These are phyloP conservation scores for Aegilops longissima DNA, from an alignment of 176 grass and related monocot species.

Conservation along the genomic window DNA sequence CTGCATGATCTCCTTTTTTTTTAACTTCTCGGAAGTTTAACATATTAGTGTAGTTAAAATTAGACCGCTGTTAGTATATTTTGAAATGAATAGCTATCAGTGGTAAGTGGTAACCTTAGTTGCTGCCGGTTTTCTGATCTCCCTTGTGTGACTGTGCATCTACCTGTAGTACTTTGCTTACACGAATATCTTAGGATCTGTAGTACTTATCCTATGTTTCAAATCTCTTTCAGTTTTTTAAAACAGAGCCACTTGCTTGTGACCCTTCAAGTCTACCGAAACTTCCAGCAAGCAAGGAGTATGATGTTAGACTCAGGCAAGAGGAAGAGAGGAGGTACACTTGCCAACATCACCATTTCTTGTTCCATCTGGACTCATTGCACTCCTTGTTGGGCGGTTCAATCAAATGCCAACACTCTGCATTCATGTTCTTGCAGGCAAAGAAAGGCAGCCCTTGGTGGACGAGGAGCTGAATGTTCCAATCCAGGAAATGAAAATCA, in stretches of 20 bases:
- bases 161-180: constrained; percentile 13
- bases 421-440: constrained; percentile 48
- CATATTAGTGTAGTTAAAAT: neutral
- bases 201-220: constrained; percentile 24
- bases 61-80: constrained; percentile 12
- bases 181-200: neutral
- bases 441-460: constrained; percentile 41
- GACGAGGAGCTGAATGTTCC: constrained; percentile 57
- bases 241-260: constrained; percentile 58
- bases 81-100: neutral
- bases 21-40: neutral
- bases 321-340: constrained; percentile 64
- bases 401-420: constrained; percentile 16
- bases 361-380: constrained; percentile 9
- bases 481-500: constrained; percentile 52
- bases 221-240: constrained; percentile 70
- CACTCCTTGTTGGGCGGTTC: constrained; percentile 14
- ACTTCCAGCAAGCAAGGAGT: constrained; percentile 96
- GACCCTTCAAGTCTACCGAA: constrained; percentile 74
- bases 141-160: neutral
- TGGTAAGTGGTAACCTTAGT: neutral
- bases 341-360: neutral
- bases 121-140: neutral
- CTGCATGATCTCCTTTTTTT: neutral
- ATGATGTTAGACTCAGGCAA: constrained; percentile 70